Evolutionary conservation across 2,329 filamentous ascomycete genomes (phyloP).

Genomic region (Fusarium sp.): DNA sequence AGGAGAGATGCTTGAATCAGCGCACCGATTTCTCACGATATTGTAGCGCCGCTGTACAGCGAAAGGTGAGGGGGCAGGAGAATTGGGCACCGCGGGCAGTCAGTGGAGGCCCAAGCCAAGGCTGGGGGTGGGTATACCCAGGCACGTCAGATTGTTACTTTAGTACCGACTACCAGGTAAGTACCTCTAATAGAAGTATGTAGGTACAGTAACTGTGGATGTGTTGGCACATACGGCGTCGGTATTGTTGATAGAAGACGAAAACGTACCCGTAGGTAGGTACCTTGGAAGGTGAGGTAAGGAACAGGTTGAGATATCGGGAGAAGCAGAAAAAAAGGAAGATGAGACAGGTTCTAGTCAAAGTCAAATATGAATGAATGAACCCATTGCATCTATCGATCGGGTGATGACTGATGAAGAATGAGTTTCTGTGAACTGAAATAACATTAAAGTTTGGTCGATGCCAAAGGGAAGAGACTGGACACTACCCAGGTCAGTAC

Average conservation of each 20-base stretch:
- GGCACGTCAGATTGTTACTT: background rate
- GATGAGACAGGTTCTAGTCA: conserved; percentile 15
- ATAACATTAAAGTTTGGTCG: background rate
- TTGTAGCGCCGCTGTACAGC: conserved; percentile 7
- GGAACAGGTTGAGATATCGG: background rate
- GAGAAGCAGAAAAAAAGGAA: background rate
- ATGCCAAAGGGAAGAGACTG: conserved; percentile 6
- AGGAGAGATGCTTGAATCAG: conserved; percentile 12
- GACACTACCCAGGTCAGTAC: background rate
- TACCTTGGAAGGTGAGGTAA: background rate
- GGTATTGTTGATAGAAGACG: conserved; percentile 16
- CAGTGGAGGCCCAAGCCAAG: conserved; percentile 46
- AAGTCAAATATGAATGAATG: conserved; percentile 3
- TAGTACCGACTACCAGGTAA: background rate
- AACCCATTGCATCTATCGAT: conserved; percentile 8
- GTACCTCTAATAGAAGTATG: background rate
- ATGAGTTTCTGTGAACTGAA: background rate
- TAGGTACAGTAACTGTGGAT: background rate
- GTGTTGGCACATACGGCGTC: background rate
- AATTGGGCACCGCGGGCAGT: conserved; percentile 37
- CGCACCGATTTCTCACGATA: conserved; percentile 15
- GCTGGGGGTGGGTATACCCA: conserved; percentile 31
- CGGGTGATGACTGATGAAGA: background rate
- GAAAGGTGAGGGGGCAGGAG: conserved; percentile 38
- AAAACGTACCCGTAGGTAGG: background rate